Evolutionary conservation across 2,329 filamentous ascomycete genomes (phyloP).

Genomic region (Aspergillus bombycis): DNA sequence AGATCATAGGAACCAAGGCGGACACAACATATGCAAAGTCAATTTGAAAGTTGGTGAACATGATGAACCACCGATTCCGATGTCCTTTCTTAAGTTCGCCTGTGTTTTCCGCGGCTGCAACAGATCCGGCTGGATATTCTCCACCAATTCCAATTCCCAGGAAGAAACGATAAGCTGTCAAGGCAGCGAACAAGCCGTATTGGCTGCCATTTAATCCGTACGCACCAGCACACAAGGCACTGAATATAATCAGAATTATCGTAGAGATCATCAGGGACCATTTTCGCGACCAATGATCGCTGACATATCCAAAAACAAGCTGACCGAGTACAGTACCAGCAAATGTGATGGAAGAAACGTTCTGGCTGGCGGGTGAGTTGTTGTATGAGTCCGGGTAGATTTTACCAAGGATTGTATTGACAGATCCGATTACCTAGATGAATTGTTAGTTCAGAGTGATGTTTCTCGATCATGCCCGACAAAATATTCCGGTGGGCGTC

Average conservation of each 20-base stretch:
- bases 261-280: conserved; percentile 82
- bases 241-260: conserved; percentile 81
- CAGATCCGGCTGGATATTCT: conserved; percentile 65
- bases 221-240: conserved; percentile 74
- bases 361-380: conserved; percentile 69
- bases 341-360: conserved; percentile 82
- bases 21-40: conserved; percentile 82
- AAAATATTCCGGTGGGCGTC: background rate
- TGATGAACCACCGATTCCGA: conserved; percentile 87
- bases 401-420: conserved; percentile 71
- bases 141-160: conserved; percentile 76
- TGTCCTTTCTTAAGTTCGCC: conserved; percentile 79
- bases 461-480: background rate
- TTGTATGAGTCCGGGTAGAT: conserved; percentile 73
- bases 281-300: conserved; percentile 82
- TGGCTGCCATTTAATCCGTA: conserved; percentile 73
- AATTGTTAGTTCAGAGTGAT: conserved; percentile 1
- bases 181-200: conserved; percentile 73
- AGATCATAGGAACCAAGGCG: conserved; percentile 72
- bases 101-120: conserved; percentile 80
- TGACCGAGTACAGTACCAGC: conserved; percentile 84
- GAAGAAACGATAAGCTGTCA: conserved; percentile 85
- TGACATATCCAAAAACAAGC: conserved; percentile 76
- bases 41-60: conserved; percentile 88
- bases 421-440: conserved; percentile 75